phyloP scores from a whole-genome alignment of 371 early-diverging fungal genomes.

The Mucor ambiguus region DNA sequence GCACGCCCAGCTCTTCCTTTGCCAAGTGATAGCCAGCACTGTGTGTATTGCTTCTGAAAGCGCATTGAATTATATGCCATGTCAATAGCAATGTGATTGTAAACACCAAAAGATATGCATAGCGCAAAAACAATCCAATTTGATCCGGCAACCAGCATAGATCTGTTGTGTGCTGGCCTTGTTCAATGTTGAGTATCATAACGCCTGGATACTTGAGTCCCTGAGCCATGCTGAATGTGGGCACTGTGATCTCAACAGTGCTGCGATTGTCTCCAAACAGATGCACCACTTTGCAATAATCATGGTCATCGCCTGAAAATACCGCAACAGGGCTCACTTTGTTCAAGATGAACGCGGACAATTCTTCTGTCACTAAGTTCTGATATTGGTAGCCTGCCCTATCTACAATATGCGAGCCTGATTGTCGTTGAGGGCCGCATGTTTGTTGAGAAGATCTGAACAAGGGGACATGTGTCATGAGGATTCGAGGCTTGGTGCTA shows the following conservation, averaged over 20 bases:
- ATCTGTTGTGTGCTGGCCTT: conserved; percentile 11
- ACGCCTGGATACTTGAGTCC: conserved; percentile 52
- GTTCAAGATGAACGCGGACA: conserved; percentile 62
- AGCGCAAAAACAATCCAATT: conserved; percentile 35
- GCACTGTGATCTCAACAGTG: conserved; percentile 45
- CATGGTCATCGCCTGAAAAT: conserved; percentile 94
- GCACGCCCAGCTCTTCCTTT: conserved; percentile 12
- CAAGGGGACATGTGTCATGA: conserved; percentile 84
- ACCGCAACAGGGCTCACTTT: conserved; percentile 67
- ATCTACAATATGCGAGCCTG: conserved; percentile 42
- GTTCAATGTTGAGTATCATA: conserved; percentile 31
- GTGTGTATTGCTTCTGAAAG: neutral
- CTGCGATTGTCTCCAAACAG: neutral
- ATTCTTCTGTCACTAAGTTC: conserved; percentile 65
- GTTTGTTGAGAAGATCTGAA: conserved; percentile 60
- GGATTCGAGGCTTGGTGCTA: conserved; percentile 46
- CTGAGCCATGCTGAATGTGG: conserved; percentile 64
- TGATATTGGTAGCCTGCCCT: conserved; percentile 82
- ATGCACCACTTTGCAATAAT: conserved; percentile 70
- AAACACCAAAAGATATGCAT: conserved; percentile 24
- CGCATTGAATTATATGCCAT: neutral
- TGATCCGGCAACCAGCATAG: conserved; percentile 49
- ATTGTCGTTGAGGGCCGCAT: conserved; percentile 77
- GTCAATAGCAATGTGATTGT: conserved; percentile 14
- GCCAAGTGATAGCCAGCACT: neutral